These are phyloP conservation scores for Penicillium waksmanii DNA, from an alignment of 495 filamentous ascomycete species.

Conservation along the genomic window DNA sequence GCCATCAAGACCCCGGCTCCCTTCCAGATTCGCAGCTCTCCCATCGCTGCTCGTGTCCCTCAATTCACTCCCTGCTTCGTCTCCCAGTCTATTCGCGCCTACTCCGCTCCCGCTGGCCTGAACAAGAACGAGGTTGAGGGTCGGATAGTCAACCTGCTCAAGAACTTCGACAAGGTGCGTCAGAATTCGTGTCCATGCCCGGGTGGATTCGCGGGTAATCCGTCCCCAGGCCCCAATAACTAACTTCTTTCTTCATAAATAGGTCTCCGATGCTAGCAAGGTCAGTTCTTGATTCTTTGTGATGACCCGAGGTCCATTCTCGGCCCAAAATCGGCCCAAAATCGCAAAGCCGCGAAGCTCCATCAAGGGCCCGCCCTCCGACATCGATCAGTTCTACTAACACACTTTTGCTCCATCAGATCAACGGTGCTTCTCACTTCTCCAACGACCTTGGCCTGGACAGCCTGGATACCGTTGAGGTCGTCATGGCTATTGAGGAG, in stretches of 20 bases:
- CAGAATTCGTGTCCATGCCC: conserved; percentile 12
- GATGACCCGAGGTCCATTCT: conserved; percentile 1
- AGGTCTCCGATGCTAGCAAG: conserved; percentile 78
- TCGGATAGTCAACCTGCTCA: conserved; percentile 88
- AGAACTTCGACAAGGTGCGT: conserved; percentile 96
- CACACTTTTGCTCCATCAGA: conserved; percentile 52
- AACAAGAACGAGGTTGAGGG: conserved; percentile 84
- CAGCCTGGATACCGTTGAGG: conserved; percentile 97
- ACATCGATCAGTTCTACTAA: conserved; percentile 21
- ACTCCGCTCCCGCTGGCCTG: conserved; percentile 80
- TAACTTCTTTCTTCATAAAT: conserved; percentile 16
- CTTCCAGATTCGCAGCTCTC: conserved; percentile 58
- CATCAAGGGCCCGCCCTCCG: conserved; percentile 4
- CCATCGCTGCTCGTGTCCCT: conserved; percentile 49
- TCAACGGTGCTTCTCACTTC: conserved; percentile 83
- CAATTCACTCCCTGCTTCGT: conserved; percentile 53
- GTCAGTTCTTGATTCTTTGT: conserved; percentile 50
- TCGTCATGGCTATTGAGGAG: conserved; percentile 99
- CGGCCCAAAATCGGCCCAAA: background rate
- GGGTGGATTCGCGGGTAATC: conserved; percentile 14
- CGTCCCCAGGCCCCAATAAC: conserved; percentile 18
- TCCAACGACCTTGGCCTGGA: conserved; percentile 94
- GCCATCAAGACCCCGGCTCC: conserved; percentile 55
- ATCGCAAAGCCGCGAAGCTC: background rate
- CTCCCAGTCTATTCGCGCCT: conserved; percentile 71